Conservation (phyloP, 1,284 basidiomycete species). For the Boletus nobilissimus region DNA sequence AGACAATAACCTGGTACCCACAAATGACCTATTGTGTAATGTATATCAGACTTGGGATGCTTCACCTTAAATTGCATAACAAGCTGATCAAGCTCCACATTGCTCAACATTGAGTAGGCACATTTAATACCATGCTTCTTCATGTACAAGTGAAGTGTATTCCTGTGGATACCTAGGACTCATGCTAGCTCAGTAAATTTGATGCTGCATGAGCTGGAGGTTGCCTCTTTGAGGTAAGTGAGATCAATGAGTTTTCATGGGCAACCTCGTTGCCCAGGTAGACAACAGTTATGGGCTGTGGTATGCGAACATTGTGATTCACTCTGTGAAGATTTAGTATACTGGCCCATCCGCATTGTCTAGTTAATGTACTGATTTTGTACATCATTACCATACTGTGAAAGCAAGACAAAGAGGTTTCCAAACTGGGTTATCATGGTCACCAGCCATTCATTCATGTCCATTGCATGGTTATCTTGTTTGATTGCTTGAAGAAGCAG, state of each 20-base stretch:
- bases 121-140: constrained; percentile 23
- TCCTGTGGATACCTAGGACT: constrained; percentile 33
- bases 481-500: not conserved
- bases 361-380: not conserved
- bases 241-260: not conserved
- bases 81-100: constrained; percentile 38
- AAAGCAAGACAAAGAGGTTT: not conserved
- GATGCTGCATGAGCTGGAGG: constrained; percentile 20
- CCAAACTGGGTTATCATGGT: not conserved
- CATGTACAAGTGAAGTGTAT: constrained; percentile 33
- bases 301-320: not conserved
- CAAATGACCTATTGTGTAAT: constrained; percentile 38
- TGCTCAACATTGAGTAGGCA: constrained; percentile 28
- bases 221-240: constrained; percentile 30
- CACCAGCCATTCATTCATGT: not conserved
- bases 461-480: not conserved
- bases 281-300: not conserved
- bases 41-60: constrained; percentile 38
- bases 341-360: not conserved
- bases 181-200: constrained; percentile 34
- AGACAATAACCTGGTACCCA: constrained; percentile 29
- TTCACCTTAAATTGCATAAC: constrained; percentile 32
- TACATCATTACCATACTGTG: not conserved
- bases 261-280: not conserved
- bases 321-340: not conserved